These are phyloP conservation scores for Gillenia trifoliata DNA, from an alignment of 306 rosid genomes.

Conservation along the genomic window DNA sequence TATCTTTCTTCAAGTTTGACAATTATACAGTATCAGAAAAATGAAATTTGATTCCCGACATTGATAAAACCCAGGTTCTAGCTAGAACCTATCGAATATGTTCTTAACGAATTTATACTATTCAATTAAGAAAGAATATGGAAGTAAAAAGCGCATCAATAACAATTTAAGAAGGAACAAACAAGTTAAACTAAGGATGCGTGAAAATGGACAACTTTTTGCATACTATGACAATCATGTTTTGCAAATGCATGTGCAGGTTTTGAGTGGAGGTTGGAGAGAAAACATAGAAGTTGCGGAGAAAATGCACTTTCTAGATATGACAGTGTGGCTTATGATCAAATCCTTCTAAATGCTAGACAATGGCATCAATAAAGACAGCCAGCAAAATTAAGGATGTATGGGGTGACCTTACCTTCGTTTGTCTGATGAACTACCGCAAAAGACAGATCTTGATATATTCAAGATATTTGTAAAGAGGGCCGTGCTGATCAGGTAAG, in stretches of 20 bases:
- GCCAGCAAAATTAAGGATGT: constrained; percentile 52
- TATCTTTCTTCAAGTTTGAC: neutral
- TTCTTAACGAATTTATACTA: neutral
- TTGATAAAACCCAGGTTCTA: neutral
- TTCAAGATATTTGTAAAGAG: constrained; percentile 73
- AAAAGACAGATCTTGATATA: constrained; percentile 39
- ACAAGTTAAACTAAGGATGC: neutral
- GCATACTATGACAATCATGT: neutral
- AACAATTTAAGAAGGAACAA: neutral
- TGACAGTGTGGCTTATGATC: constrained; percentile 57
- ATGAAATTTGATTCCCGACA: neutral
- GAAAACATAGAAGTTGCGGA: constrained; percentile 76
- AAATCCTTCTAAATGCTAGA: constrained; percentile 81
- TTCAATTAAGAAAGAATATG: neutral
- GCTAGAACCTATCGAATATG: neutral
- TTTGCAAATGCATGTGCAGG: constrained; percentile 30
- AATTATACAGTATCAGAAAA: neutral
- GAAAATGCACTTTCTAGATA: constrained; percentile 86
- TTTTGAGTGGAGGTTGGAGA: constrained; percentile 62
- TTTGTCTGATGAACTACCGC: constrained; percentile 47
- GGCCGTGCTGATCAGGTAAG: constrained; percentile 88
- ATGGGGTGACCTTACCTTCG: constrained; percentile 81
- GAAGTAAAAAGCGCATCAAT: neutral
- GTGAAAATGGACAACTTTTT: neutral
- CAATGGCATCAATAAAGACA: constrained; percentile 54